phyloP scores from a whole-genome alignment of 2,329 filamentous ascomycete species.

The Fusarium subtropicale region DNA sequence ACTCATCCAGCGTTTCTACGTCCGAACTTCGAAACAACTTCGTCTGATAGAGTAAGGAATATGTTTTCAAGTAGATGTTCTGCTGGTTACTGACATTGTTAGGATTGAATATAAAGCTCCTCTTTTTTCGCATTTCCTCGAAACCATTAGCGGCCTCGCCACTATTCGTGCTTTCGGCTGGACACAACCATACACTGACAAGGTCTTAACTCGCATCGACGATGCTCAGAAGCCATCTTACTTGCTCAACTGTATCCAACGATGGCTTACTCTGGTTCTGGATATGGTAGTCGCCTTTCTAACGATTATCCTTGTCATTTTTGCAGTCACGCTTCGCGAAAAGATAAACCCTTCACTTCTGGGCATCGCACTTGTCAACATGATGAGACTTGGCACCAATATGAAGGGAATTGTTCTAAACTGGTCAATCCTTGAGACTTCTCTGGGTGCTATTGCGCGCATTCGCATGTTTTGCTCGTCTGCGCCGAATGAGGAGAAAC shows the following conservation, averaged over 20 bases:
- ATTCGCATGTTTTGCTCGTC: conserved; percentile 46
- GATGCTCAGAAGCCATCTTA: conserved; percentile 65
- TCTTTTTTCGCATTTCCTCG: conserved; percentile 51
- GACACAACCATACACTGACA: conserved; percentile 53
- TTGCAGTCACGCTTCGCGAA: conserved; percentile 54
- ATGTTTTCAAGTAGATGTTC: too few species aligned
- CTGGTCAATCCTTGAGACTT: conserved; percentile 50
- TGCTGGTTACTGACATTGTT: background rate
- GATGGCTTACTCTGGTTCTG: conserved; percentile 64
- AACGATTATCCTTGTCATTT: conserved; percentile 52
- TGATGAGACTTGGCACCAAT: conserved; percentile 46
- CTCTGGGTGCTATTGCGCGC: conserved; percentile 47
- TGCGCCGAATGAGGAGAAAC: conserved; percentile 43
- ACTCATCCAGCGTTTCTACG: conserved; percentile 63
- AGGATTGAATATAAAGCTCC: conserved; percentile 51
- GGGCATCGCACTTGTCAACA: conserved; percentile 54
- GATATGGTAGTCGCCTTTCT: conserved; percentile 63
- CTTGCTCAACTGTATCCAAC: conserved; percentile 63
- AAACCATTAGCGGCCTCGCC: conserved; percentile 48
- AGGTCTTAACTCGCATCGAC: conserved; percentile 55
- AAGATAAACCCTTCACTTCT: conserved; percentile 49
- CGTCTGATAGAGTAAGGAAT: conserved; percentile 59
- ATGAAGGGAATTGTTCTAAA: conserved; percentile 47
- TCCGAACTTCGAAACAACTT: conserved; percentile 67
- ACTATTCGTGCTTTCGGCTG: conserved; percentile 56